phyloP scores from a whole-genome alignment of 345 rosid genomes.

The Kernera saxatilis region DNA sequence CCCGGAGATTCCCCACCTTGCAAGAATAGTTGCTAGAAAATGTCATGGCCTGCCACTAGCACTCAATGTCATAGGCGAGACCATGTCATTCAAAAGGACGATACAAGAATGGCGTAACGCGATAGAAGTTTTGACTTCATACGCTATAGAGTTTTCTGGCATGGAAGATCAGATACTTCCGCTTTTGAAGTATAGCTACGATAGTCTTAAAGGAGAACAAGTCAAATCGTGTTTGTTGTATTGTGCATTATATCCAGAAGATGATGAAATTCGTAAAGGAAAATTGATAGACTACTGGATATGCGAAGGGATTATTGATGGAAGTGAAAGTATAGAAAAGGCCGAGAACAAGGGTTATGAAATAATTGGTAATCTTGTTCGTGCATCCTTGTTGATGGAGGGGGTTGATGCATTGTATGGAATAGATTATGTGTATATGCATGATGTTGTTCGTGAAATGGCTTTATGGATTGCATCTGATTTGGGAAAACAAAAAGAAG shows the following conservation, averaged over 20 bases:
- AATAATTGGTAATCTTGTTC: conserved; percentile 24
- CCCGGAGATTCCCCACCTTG: conserved; percentile 17
- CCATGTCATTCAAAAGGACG: conserved; percentile 29
- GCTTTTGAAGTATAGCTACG: conserved; percentile 37
- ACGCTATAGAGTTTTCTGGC: not conserved
- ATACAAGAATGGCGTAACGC: conserved; percentile 32
- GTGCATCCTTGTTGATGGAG: conserved; percentile 36
- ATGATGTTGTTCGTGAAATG: conserved; percentile 42
- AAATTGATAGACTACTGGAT: conserved; percentile 27
- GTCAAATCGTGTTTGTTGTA: conserved; percentile 31
- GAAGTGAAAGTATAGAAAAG: conserved; percentile 1
- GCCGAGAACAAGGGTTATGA: conserved; percentile 25
- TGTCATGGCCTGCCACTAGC: conserved; percentile 47
- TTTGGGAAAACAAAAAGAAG: not conserved
- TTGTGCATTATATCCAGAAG: conserved; percentile 37
- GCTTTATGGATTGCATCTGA: conserved; percentile 34
- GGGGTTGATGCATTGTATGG: not conserved
- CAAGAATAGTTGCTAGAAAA: conserved; percentile 13
- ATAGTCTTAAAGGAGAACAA: not conserved
- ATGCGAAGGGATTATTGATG: conserved; percentile 17
- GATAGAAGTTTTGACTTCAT: conserved; percentile 5
- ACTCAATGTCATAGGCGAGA: conserved; percentile 25
- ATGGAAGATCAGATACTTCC: conserved; percentile 26
- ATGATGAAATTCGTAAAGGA: not conserved
- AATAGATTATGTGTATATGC: conserved; percentile 24